Conservation (phyloP, 352 stramenopile species). For the Pythium guiyangense region DNA sequence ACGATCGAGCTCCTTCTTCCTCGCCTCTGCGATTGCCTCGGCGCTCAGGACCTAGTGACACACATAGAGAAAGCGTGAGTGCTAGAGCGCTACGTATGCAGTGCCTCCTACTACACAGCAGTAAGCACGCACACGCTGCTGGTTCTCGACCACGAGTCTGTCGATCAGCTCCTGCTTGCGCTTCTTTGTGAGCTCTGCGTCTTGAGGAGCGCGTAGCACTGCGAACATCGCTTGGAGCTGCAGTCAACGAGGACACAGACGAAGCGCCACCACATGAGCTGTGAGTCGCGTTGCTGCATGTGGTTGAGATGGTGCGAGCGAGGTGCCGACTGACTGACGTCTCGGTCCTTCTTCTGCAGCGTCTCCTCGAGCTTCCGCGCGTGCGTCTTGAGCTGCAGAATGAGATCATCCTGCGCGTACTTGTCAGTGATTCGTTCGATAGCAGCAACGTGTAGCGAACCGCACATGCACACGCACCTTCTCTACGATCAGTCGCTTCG, state of each 20-base stretch:
- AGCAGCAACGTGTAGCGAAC: not conserved
- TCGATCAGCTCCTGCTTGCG: constrained; percentile 54
- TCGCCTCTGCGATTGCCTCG: constrained; percentile 53
- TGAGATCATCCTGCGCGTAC: constrained; percentile 37
- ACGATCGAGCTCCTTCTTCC: constrained; percentile 46
- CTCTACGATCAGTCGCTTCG: constrained; percentile 40
- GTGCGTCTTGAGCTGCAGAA: constrained; percentile 57
- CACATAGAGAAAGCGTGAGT: not conserved
- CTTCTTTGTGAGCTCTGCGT: constrained; percentile 60
- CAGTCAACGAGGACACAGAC: not conserved
- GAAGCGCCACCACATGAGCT: not conserved
- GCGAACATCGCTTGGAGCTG: constrained; percentile 59
- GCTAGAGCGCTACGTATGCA: not conserved
- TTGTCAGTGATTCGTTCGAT: not conserved
- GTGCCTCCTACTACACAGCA: too few relatives aligned
- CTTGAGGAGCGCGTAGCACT: constrained; percentile 49
- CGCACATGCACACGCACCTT: constrained; percentile 17
- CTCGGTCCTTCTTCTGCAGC: constrained; percentile 64
- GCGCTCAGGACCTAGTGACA: constrained; percentile 34
- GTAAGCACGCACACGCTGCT: constrained; percentile 35
- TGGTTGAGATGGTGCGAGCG: not conserved
- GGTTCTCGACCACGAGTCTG: constrained; percentile 47
- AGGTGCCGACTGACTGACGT: constrained; percentile 35
- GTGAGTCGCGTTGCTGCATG: too few relatives aligned
- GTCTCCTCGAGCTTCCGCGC: constrained; percentile 49